Evolutionary conservation across 2,329 filamentous ascomycete genomes (phyloP), one percentile per base, ranked within the genome.

Genomic region (Penicillium olsonii): DNA sequence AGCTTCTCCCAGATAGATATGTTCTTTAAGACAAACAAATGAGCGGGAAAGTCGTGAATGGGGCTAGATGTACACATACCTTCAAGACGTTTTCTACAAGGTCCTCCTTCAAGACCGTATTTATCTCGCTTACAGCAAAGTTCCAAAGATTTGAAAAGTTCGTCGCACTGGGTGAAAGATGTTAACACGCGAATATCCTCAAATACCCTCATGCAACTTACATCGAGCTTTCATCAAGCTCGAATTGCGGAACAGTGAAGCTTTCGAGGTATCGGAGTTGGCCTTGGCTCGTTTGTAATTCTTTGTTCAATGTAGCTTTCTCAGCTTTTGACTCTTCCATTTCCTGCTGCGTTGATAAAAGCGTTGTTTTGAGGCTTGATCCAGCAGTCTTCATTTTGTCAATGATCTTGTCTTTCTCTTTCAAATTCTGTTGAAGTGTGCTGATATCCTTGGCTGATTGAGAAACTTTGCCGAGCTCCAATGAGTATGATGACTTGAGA

Each of bases 351-450:
- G 42, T 45, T 9, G 18, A 42, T 19, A 20, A 48, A 34, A 54
- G 29, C 17, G 37, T 31, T 14, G 19, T 37, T 42, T 51, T 51
- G 7, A 51, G 22, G 29, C 47, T 54, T 18, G 52, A 54, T 26
- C 44, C n/a, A 38, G 44, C 39, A 37, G 33, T 37, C 45, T 52
- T 55, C 18, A 55, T 48, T 26, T 44, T 40, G 18, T 55, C 42
- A 34, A 55, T 52, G 5, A 24, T 52, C 37, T 49, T 52, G 17
- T 55, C 48, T 44, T 50, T 50, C 20, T 52, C 48, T 41, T 55
- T 50, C 20, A 43, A 37, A 34, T 41, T 47, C 4, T 33, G 22
- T 39, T 49, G 33, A 14, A 55, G 42, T 29, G 45, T 49, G 18
- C 31, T 50, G 22, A 55, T 55, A 8, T 52, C 45, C 37, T 51